A percentile compares a stretch with the other conserved stretches of the same genome.
These are phyloP conservation scores for Elsinoe batatas DNA, from an alignment of 2,329 filamentous ascomycete genomes.

Conservation along the genomic window DNA sequence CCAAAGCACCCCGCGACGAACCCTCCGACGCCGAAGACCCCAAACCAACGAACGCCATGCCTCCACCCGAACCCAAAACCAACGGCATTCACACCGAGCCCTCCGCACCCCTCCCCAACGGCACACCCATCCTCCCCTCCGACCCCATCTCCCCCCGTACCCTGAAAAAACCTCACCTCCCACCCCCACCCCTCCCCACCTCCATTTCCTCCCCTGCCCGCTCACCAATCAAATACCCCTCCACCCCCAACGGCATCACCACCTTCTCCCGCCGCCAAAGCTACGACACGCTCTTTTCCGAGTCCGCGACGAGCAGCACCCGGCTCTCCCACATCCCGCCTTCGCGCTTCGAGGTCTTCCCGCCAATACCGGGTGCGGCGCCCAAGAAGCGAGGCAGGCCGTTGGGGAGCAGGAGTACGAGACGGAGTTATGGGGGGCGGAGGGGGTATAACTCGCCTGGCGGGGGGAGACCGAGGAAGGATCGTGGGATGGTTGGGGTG, in stretches of 20 bases:
- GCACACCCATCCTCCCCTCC: conserved; percentile 8
- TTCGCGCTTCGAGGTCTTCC: conserved; percentile 68
- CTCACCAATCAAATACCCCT: conserved; percentile 11
- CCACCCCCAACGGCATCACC: conserved; percentile 21
- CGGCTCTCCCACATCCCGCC: conserved; percentile 45
- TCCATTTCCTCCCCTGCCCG: conserved; percentile 12
- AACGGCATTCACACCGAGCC: conserved; percentile 16
- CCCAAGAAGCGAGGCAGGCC: conserved; percentile 25
- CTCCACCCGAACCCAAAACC: conserved; percentile 23
- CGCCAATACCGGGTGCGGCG: conserved; percentile 48
- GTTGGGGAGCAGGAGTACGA: conserved; percentile 20
- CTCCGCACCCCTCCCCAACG: conserved; percentile 7
- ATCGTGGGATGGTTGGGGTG: no score
- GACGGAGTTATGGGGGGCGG: conserved; percentile 6
- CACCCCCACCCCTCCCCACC: conserved; percentile 7
- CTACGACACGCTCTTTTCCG: conserved; percentile 12
- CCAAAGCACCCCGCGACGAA: conserved; percentile 79
- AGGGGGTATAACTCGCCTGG: conserved; percentile 3
- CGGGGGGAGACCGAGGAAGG: background rate
- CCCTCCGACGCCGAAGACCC: conserved; percentile 39
- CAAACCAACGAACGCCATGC: conserved; percentile 35
- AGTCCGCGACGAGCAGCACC: conserved; percentile 11
- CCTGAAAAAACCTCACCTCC: conserved; percentile 19
- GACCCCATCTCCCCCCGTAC: conserved; percentile 17
- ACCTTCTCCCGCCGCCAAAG: conserved; percentile 9